Evolutionary conservation across 305 asterid species (phyloP), one percentile per base, ranked within the genome.

Genomic region (Rubia balearica): DNA sequence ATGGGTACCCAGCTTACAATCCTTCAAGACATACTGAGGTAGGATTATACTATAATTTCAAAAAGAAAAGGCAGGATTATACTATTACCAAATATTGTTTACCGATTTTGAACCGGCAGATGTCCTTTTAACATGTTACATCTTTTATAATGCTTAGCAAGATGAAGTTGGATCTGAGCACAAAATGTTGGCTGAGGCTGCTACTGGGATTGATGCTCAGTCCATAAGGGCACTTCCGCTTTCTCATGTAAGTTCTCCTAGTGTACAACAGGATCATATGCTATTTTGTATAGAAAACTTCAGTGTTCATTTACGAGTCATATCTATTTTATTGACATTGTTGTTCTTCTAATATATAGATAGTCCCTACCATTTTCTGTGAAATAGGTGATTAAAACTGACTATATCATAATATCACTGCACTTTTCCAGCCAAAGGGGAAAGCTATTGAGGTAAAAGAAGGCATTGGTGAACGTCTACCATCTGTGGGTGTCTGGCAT

Each of bases 391-490:
- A 13, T 17, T 51, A 9, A 51, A 16, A 51, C 57, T 51, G 57
- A 16, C n/a, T 17, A 1, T 51, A 6, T 17, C 8, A 51, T 51
- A 51, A 48, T 51, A 6, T 51, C 7, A 5, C 65, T 78, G 30
- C 51, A 10, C 62, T 42, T 78, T 71, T 72, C 78, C 83, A 81
- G 87, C 75, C 71, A 61, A 79, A 45, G 76, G 87, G 85, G 27
- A 59, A 75, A 76, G 65, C 76, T 51, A 78, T 78, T 59, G 73
- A 64, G 71, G 85, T 81, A 65, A 72, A 80, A 74, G 74, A 78
- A 59, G 61, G 82, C 59, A 65, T 45, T 38, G 60, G 64, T 24
- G 83, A 82, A 62, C 79, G 83, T 27, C 81, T 33, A 66, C 77
- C 85, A 72, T 83, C 82, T 61, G 46, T 51, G 64, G 79, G 76